Evolutionary conservation across 1,284 basidiomycete genomes (phyloP).

Genomic region (Cystobasidium pallidum): DNA sequence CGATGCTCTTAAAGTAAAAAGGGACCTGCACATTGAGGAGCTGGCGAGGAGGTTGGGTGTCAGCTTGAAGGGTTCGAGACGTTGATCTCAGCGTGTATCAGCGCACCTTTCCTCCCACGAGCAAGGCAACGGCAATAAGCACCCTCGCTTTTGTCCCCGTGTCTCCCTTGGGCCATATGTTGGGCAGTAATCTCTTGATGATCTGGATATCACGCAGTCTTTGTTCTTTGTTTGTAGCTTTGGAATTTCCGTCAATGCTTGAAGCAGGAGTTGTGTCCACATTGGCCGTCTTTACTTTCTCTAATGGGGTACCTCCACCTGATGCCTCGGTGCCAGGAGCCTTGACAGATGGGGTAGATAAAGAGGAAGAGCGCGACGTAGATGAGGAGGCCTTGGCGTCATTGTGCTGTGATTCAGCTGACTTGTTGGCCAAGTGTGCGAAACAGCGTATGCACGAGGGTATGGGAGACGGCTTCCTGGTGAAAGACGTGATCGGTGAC

Average conservation of each 20-base stretch:
- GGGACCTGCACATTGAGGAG: conserved; percentile 96
- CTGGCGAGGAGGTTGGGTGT: conserved; percentile 56
- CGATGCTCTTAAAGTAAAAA: conserved; percentile 87
- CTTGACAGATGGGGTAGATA: neutral
- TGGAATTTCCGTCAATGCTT: neutral
- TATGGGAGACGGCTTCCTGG: conserved; percentile 1
- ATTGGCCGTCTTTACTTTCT: neutral
- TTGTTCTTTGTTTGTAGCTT: conserved; percentile 35
- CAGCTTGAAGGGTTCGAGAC: neutral
- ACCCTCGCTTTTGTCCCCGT: conserved; percentile 69
- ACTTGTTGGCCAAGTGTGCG: conserved; percentile 26
- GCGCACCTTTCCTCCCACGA: conserved; percentile 82
- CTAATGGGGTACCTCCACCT: neutral
- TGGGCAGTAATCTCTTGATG: conserved; percentile 61
- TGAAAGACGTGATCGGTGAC: conserved; percentile 23
- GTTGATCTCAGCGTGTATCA: neutral
- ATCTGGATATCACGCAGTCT: conserved; percentile 55
- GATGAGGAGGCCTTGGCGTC: neutral
- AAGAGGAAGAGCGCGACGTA: neutral
- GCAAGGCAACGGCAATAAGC: conserved; percentile 75
- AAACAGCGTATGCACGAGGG: conserved; percentile 22
- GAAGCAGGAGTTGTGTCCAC: conserved; percentile 26
- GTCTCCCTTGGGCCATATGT: conserved; percentile 65
- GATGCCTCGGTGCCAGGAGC: neutral
- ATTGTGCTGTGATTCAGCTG: neutral